phyloP scores from a whole-genome alignment of 1,284 basidiomycete species.

The Puccinia hordei region DNA sequence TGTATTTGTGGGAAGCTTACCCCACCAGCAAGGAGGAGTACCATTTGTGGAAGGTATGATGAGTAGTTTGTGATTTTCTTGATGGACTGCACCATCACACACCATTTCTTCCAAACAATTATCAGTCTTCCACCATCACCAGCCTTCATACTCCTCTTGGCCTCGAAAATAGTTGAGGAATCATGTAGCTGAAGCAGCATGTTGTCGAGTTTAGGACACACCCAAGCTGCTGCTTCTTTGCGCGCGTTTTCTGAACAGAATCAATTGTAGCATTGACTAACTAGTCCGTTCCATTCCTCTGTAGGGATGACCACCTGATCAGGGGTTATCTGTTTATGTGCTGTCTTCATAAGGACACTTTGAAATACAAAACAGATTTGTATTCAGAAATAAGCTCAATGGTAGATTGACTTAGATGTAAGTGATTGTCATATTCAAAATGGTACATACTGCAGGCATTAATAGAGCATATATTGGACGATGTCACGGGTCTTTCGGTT shows the following conservation, averaged over 20 bases:
- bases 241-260: background rate
- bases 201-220: background rate
- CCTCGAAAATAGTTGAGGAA: constrained; percentile 25
- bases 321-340: background rate
- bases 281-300: background rate
- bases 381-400: background rate
- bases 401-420: no score
- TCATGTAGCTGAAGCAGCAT: constrained; percentile 12
- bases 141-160: constrained; percentile 15
- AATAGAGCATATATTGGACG: no score
- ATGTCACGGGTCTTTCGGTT: no score
- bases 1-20: background rate
- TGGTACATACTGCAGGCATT: background rate
- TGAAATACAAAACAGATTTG: background rate
- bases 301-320: background rate
- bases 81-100: constrained; percentile 25
- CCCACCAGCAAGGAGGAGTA: background rate
- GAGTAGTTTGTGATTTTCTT: constrained; percentile 26
- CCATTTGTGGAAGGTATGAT: constrained; percentile 14
- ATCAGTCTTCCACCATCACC: constrained; percentile 34
- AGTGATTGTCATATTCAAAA: background rate
- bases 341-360: constrained; percentile 1
- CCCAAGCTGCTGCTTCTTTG: background rate
- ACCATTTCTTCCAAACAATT: constrained; percentile 37
- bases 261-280: constrained; percentile 24